These are phyloP conservation scores for Ophiostoma triangulosporum DNA, from an alignment of 2,329 filamentous ascomycete species.

Conservation along the genomic window DNA sequence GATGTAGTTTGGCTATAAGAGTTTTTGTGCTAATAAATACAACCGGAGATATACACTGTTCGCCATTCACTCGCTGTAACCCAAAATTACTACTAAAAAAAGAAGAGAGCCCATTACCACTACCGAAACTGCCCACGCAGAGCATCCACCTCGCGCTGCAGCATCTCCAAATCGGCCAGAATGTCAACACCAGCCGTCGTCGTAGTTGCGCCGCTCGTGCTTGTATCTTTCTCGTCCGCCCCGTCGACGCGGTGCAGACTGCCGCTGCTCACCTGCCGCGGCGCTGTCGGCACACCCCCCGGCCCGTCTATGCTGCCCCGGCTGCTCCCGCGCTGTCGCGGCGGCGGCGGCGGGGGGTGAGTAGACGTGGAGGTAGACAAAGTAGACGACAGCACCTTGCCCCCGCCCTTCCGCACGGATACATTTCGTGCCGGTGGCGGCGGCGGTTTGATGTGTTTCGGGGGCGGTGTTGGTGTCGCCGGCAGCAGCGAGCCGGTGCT, in stretches of 20 bases:
- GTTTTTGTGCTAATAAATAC: background rate
- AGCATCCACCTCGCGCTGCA: conserved; percentile 66
- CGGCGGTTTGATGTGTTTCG: conserved; percentile 19
- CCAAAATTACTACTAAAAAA: too few species aligned
- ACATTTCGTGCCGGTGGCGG: conserved; percentile 22
- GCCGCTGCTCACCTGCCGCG: conserved; percentile 21
- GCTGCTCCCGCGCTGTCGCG: conserved; percentile 33
- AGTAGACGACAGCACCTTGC: conserved; percentile 23
- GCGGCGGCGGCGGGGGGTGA: conserved; percentile 37
- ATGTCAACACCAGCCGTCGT: conserved; percentile 39
- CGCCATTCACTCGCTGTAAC: background rate
- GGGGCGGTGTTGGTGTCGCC: background rate
- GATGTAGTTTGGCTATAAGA: too few species aligned
- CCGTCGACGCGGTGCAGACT: conserved; percentile 12
- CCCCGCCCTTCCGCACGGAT: conserved; percentile 25
- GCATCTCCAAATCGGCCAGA: conserved; percentile 54
- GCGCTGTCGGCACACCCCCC: conserved; percentile 13
- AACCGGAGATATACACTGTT: background rate
- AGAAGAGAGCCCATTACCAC: too few species aligned
- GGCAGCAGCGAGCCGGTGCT: conserved; percentile 2
- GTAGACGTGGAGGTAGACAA: background rate
- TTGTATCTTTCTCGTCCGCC: conserved; percentile 11
- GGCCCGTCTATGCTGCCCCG: conserved; percentile 27
- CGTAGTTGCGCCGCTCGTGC: too few species aligned
- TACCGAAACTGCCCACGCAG: conserved; percentile 20